These are phyloP conservation scores for Posidonia oceanica DNA, from an alignment of 116 monocot genomes.

Conservation along the genomic window DNA sequence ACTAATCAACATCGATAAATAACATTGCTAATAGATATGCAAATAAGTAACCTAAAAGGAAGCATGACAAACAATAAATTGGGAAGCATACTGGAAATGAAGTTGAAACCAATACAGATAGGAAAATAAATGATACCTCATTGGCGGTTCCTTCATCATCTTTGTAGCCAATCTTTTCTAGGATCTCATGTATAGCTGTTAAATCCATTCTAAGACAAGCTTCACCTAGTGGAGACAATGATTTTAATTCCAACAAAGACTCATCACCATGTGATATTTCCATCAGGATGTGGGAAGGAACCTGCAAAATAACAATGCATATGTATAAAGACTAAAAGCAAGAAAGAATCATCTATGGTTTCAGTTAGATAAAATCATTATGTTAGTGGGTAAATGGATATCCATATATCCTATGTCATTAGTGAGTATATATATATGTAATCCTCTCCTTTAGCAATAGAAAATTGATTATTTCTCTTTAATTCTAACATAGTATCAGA, in stretches of 20 bases:
- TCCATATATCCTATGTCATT: too few species aligned
- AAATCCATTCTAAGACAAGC: constrained; percentile 84
- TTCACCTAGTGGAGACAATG: constrained; percentile 82
- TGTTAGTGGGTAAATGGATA: too few species aligned
- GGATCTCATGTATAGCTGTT: constrained; percentile 81
- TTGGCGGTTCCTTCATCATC: constrained; percentile 91
- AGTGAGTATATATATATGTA: too few species aligned
- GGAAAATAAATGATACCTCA: constrained; percentile 39
- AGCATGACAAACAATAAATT: not conserved
- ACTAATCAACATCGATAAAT: too few species aligned
- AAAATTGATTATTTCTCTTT: too few species aligned
- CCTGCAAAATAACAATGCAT: constrained; percentile 22
- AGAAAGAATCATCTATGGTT: too few species aligned
- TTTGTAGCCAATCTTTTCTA: constrained; percentile 76
- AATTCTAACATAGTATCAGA: too few species aligned
- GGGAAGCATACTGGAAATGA: not conserved
- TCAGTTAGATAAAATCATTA: too few species aligned
- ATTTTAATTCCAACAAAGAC: constrained; percentile 47
- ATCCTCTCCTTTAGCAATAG: too few species aligned
- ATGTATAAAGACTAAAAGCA: not conserved
- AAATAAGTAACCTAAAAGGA: not conserved
- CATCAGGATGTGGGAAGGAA: constrained; percentile 84
- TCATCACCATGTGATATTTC: constrained; percentile 55
- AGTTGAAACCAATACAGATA: too few species aligned
- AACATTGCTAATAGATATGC: not conserved